Evolutionary conservation across 2,329 filamentous ascomycete species (phyloP).

Genomic region (Monosporascus sp.): DNA sequence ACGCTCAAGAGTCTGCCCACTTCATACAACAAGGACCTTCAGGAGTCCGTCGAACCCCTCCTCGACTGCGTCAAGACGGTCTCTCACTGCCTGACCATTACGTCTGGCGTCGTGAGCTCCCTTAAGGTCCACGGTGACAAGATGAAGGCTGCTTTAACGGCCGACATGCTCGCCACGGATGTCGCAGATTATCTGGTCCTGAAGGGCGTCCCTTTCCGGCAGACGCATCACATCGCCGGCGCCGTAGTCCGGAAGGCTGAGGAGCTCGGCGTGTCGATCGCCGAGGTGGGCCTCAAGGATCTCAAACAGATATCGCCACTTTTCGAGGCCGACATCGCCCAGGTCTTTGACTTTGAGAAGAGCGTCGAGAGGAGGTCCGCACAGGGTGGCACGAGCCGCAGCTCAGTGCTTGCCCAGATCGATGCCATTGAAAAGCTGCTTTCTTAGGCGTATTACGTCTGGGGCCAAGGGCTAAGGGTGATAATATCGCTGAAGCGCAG

Average conservation of each 20-base stretch:
- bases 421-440: slow-evolving; percentile 39
- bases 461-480: too few species aligned
- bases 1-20: slow-evolving; percentile 66
- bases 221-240: slow-evolving; percentile 78
- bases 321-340: slow-evolving; percentile 61
- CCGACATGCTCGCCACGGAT: slow-evolving; percentile 77
- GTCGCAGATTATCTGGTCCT: slow-evolving; percentile 62
- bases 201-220: slow-evolving; percentile 72
- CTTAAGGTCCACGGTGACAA: slow-evolving; percentile 63
- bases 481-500: too few species aligned
- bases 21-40: slow-evolving; percentile 89
- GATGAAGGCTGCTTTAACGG: slow-evolving; percentile 74
- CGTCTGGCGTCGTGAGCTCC: slow-evolving; percentile 61
- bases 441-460: background rate
- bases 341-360: slow-evolving; percentile 75
- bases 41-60: slow-evolving; percentile 82
- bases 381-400: slow-evolving; percentile 72
- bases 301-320: slow-evolving; percentile 58
- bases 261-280: slow-evolving; percentile 61
- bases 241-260: slow-evolving; percentile 69
- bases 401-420: slow-evolving; percentile 60
- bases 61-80: slow-evolving; percentile 80
- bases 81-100: slow-evolving; percentile 75
- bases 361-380: slow-evolving; percentile 75
- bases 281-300: slow-evolving; percentile 61